Evolutionary conservation across 2,329 filamentous ascomycete species (phyloP), one percentile per base, ranked within the genome.

Genomic region (Diaporthe ampelina): DNA sequence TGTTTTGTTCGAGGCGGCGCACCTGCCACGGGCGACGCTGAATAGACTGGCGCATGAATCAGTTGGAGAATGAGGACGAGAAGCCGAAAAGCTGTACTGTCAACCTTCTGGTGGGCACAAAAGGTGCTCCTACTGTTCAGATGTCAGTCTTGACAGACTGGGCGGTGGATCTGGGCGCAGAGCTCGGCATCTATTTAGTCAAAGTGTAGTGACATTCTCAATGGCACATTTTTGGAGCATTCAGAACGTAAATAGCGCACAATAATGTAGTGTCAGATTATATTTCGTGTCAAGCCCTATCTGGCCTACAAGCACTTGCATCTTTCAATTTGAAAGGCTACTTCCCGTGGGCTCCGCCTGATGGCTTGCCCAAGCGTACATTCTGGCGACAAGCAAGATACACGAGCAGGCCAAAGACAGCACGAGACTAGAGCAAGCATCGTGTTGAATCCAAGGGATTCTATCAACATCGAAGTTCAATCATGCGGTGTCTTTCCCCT

Each of bases 201-300:
- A 3, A 13, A 3, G 37, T 40, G 57, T 43, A 26, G 35, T 61
- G 57, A 43, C n/a, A 43, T 26, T 19, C 35, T 61, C 35, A 61
- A 26, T 10, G n/a, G 1, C 35, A 61, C 35, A 43, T 26, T 43
- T 61, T 43, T 58, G 21, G 21, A 6, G 56, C 19, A 7, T 7
- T 35, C 5, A 11, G 11, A 3, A 37, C 13, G 8, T 15, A 8
- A 24, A 35, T 17, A 5, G 32, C 21, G n/a, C 21, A 2, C 11
- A 9, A 17, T 4, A 8, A 37, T 13, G 3, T 7, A 15, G 3
- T 15, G 6, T 37, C 4, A 37, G 32, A 58, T 7, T 2, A 37
- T 2, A 19, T 21, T n/a, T 8, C 8, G 7, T 24, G 24, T 4
- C 5, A 1, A 24, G 4, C 1, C 2, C 21, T 15, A 3, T 21